phyloP scores from a whole-genome alignment of 108 stramenopile species.

The Nitzschia inconspicua region DNA sequence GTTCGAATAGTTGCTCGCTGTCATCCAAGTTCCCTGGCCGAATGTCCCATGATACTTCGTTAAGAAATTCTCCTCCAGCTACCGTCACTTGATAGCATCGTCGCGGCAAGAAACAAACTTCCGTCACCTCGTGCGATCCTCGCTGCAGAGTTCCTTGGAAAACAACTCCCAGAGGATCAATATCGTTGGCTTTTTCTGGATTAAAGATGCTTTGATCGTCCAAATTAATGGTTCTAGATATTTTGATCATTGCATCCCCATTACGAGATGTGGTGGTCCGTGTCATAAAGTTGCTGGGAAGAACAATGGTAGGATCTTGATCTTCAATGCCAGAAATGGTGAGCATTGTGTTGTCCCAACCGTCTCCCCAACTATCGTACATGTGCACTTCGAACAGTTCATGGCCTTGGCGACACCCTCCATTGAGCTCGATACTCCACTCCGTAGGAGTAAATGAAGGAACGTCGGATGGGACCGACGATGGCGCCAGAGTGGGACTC shows the following conservation, averaged over 20 bases:
- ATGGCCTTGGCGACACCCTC: constrained; percentile 24
- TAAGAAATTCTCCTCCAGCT: constrained; percentile 18
- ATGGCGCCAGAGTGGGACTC: constrained; percentile 10
- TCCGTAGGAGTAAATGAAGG: constrained; percentile 15
- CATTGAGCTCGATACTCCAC: constrained; percentile 8
- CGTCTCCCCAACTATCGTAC: constrained; percentile 36
- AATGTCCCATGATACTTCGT: constrained; percentile 41
- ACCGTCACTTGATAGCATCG: constrained; percentile 31
- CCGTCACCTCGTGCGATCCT: constrained; percentile 9
- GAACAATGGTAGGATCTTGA: constrained; percentile 10
- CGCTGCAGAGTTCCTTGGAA: constrained; percentile 19
- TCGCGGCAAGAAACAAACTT: constrained; percentile 26
- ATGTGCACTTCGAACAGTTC: constrained; percentile 26
- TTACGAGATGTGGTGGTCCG: constrained; percentile 2
- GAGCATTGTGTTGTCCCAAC: constrained; percentile 26
- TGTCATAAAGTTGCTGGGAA: constrained; percentile 9
- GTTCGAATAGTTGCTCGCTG: background rate
- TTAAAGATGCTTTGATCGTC: background rate
- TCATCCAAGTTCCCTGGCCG: background rate
- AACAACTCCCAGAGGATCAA: constrained; percentile 16
- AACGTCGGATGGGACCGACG: background rate
- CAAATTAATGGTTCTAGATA: constrained; percentile 20
- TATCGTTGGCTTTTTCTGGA: constrained; percentile 9
- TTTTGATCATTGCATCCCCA: constrained; percentile 14
- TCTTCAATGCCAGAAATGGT: constrained; percentile 21